Evolutionary conservation across 495 filamentous ascomycete species (phyloP).

Genomic region (Neurospora sp.): DNA sequence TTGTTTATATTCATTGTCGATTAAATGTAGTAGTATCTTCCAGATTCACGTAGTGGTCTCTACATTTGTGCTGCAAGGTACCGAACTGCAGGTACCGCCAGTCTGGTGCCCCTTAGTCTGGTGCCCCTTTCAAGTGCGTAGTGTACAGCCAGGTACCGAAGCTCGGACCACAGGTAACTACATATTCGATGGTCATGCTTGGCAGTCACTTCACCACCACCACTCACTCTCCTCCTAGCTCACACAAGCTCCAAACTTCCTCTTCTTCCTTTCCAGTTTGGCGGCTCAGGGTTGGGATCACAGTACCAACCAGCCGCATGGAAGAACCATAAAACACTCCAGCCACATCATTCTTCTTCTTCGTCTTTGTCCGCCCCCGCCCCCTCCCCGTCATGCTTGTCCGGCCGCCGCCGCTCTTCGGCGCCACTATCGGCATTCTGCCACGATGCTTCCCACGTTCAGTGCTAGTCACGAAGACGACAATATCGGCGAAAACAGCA

Average conservation of each 20-base stretch:
- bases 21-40: not conserved
- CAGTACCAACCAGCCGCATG: not conserved
- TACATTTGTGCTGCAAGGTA: not conserved
- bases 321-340: not conserved
- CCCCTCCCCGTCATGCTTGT: not conserved
- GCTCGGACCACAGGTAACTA: not conserved
- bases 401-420: not conserved
- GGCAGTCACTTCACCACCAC: not conserved
- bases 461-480: not conserved
- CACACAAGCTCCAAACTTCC: not conserved
- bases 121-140: not conserved
- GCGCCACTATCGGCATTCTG: not conserved
- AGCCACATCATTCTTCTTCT: not conserved
- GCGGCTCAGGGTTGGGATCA: not conserved
- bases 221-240: not conserved
- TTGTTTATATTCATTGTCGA: not conserved
- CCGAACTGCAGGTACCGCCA: not conserved
- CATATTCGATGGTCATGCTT: not conserved
- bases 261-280: not conserved
- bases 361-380: not conserved
- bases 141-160: not conserved
- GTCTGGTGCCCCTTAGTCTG: not conserved
- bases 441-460: not conserved
- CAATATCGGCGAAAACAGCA: not conserved
- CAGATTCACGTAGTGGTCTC: no score